phyloP scores from a whole-genome alignment of 164 flowering plant species.

The Magnolia changhungtana region DNA sequence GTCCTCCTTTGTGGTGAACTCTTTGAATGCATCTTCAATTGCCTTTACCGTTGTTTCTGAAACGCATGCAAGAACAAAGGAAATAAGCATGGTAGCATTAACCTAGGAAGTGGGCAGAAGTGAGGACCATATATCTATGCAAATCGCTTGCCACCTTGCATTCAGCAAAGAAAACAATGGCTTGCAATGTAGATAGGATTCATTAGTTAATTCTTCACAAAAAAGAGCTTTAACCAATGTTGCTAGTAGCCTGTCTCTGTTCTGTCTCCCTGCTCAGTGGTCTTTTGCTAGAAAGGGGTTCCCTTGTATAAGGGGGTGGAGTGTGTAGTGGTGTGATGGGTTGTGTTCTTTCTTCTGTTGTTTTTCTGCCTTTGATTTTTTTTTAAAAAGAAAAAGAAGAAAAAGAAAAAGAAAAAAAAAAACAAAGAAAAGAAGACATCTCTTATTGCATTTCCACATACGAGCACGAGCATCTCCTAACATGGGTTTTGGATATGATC shows the following conservation, averaged over 20 bases:
- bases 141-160: neutral
- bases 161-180: neutral
- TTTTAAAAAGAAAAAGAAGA: no score
- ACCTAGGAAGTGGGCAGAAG: neutral
- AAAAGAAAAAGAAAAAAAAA: no score
- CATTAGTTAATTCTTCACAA: no score
- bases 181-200: neutral
- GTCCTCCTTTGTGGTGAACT: constrained; percentile 87
- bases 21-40: constrained; percentile 97
- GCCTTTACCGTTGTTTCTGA: constrained; percentile 86
- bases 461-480: neutral
- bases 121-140: neutral
- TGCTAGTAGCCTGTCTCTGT: no score
- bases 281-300: no score
- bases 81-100: neutral
- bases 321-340: no score
- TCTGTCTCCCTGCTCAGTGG: no score
- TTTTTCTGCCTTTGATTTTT: no score
- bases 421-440: no score
- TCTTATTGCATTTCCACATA: neutral
- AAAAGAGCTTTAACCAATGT: no score
- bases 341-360: no score
- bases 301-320: no score
- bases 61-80: neutral
- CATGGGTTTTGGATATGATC: neutral